Evolutionary conservation across 306 rosid species (phyloP).

Genomic region (Vigna nakashimae): DNA sequence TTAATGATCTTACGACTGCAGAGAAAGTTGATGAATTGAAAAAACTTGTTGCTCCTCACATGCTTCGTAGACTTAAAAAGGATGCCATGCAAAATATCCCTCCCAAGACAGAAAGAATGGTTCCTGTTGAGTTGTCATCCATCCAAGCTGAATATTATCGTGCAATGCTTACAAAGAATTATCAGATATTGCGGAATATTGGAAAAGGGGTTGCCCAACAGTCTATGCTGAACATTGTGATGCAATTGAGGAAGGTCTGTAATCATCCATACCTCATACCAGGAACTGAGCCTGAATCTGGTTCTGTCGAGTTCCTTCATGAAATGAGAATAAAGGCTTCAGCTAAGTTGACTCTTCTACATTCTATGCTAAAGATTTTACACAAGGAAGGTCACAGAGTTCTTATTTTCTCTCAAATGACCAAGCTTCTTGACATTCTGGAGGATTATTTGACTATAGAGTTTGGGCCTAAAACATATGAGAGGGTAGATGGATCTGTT

Average conservation of each 20-base stretch:
- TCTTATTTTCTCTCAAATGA: conserved; percentile 98
- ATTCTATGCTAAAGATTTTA: conserved; percentile 92
- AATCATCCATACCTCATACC: conserved; percentile 99
- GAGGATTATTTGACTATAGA: conserved; percentile 91
- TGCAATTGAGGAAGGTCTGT: conserved; percentile 99
- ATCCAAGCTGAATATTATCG: conserved; percentile 99
- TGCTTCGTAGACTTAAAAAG: conserved; percentile 98
- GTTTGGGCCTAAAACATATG: conserved; percentile 97
- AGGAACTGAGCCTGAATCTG: conserved; percentile 98
- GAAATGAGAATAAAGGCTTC: conserved; percentile 99
- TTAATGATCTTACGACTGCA: conserved; percentile 93
- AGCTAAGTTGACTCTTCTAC: conserved; percentile 93
- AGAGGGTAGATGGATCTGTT: conserved; percentile 99
- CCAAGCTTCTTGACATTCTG: conserved; percentile 96
- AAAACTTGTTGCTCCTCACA: conserved; percentile 98
- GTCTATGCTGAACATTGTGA: conserved; percentile 96
- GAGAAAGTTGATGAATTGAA: conserved; percentile 97
- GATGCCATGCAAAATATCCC: conserved; percentile 99
- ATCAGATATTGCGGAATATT: conserved; percentile 90
- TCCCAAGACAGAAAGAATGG: conserved; percentile 99
- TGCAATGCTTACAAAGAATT: conserved; percentile 98
- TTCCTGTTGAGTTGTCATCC: conserved; percentile 98
- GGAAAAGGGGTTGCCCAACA: conserved; percentile 98
- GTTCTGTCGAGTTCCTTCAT: conserved; percentile 92
- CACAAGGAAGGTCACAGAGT: conserved; percentile 91